Conservation (phyloP, 306 rosid genomes). For the Pyrus communis region DNA sequence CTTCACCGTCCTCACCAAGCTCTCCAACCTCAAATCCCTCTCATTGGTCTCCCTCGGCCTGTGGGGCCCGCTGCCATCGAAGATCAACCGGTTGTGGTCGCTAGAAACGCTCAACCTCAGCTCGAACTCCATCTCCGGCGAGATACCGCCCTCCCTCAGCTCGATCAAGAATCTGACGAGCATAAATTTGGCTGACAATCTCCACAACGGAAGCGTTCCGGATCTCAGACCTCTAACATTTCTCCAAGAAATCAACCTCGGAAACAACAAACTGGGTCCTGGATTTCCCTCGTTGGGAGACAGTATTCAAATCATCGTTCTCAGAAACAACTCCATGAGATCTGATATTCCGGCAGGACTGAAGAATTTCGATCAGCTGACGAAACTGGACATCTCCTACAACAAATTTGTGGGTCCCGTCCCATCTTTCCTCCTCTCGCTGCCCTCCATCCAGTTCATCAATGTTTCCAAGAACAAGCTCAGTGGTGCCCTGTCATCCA, state of each 20-base stretch:
- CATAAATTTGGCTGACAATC: conserved; percentile 58
- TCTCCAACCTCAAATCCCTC: conserved; percentile 50
- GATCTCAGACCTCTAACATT: conserved; percentile 37
- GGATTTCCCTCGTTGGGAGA: conserved; percentile 44
- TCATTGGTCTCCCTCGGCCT: conserved; percentile 66
- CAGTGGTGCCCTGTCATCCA: conserved; percentile 48
- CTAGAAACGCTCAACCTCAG: conserved; percentile 59
- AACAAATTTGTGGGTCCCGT: conserved; percentile 55
- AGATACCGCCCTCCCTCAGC: conserved; percentile 45
- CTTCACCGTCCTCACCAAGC: conserved; percentile 62
- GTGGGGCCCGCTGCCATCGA: conserved; percentile 81
- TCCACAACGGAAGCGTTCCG: conserved; percentile 62
- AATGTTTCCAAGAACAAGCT: conserved; percentile 58
- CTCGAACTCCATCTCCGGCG: conserved; percentile 63
- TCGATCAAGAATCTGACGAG: conserved; percentile 39
- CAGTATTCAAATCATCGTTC: conserved; percentile 35
- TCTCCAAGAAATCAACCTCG: conserved; percentile 57
- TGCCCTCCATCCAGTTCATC: conserved; percentile 55
- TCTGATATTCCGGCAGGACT: conserved; percentile 42
- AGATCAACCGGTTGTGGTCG: conserved; percentile 45
- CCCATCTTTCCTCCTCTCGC: conserved; percentile 57
- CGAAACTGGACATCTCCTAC: conserved; percentile 56
- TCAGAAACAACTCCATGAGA: conserved; percentile 61
- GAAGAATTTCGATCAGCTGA: conserved; percentile 34
- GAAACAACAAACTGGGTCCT: conserved; percentile 54